Percentiles rank a stretch among this genome's conserved stretches.
Conservation (phyloP, 352 stramenopile genomes). For the Phytophthora sp. region DNA sequence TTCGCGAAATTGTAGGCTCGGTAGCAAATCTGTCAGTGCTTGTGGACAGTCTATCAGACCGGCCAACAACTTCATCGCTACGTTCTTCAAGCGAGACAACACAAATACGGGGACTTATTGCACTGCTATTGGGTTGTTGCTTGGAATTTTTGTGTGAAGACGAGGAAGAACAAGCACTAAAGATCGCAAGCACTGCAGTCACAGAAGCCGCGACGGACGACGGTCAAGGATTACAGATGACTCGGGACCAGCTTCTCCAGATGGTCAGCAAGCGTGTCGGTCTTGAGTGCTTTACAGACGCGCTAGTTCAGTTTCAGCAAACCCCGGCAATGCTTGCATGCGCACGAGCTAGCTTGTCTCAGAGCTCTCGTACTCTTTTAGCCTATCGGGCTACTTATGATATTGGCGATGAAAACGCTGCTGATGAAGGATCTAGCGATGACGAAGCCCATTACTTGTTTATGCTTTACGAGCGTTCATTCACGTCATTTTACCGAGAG, state of each 20-base stretch:
- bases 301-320: constrained; percentile 74
- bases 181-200: constrained; percentile 21
- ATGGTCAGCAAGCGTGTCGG: constrained; percentile 71
- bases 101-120: constrained; percentile 53
- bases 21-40: constrained; percentile 66
- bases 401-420: constrained; percentile 16
- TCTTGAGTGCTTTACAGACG: constrained; percentile 69
- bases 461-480: constrained; percentile 71
- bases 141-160: constrained; percentile 60
- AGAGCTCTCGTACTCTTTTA: constrained; percentile 48
- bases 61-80: constrained; percentile 7
- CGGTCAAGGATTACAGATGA: constrained; percentile 40
- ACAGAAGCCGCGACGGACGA: constrained; percentile 4
- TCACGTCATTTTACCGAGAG: constrained; percentile 52
- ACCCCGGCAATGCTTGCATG: constrained; percentile 51
- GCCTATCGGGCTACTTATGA: constrained; percentile 43
- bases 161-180: constrained; percentile 28
- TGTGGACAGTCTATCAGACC: constrained; percentile 37
- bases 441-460: constrained; percentile 58
- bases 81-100: constrained; percentile 20
- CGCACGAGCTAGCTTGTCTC: constrained; percentile 41
- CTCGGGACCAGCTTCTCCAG: constrained; percentile 67
- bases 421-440: constrained; percentile 1
- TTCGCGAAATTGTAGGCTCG: constrained; percentile 60
- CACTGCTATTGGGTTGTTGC: constrained; percentile 61